Percentiles rank a stretch among this genome's conserved stretches.
These are phyloP conservation scores for Sequoia sempervirens DNA, from an alignment of 75 land plant genomes.

Conservation along the genomic window DNA sequence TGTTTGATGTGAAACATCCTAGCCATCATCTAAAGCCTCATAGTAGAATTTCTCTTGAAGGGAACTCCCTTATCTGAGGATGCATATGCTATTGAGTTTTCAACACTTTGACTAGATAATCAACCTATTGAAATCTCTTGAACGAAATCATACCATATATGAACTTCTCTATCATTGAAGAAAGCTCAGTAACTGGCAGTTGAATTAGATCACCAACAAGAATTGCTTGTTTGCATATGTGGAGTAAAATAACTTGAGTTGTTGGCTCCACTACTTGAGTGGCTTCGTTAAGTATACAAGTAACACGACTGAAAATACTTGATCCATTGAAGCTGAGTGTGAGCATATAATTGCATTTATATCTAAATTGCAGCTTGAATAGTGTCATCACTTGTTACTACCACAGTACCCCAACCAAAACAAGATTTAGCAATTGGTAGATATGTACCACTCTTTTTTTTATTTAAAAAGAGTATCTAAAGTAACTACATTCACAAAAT, in stretches of 20 bases:
- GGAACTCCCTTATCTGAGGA: slow-evolving; percentile 94
- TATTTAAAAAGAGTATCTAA: slow-evolving; percentile 88
- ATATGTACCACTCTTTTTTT: slow-evolving; percentile 56
- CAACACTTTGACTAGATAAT: slow-evolving; percentile 87
- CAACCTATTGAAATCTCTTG: slow-evolving; percentile 88
- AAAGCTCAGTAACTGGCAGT: slow-evolving; percentile 92
- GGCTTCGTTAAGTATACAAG: not conserved
- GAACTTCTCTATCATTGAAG: slow-evolving; percentile 56
- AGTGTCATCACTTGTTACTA: slow-evolving; percentile 52
- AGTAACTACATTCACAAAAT: slow-evolving; percentile 77
- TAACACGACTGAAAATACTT: slow-evolving; percentile 65
- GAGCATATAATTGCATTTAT: slow-evolving; percentile 98
- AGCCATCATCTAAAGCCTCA: slow-evolving; percentile 74
- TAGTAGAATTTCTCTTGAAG: slow-evolving; percentile 85
- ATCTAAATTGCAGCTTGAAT: slow-evolving; percentile 77
- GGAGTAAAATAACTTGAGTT: too few species aligned
- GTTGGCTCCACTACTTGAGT: too few species aligned
- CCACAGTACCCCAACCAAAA: slow-evolving; percentile 40
- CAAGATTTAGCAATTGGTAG: slow-evolving; percentile 38
- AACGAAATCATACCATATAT: slow-evolving; percentile 90
- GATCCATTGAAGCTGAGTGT: slow-evolving; percentile 96
- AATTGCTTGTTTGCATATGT: too few species aligned
- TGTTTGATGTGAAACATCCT: slow-evolving; percentile 48
- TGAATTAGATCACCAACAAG: slow-evolving; percentile 89
- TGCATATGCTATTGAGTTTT: slow-evolving; percentile 96